Conservation (phyloP, 2,329 filamentous ascomycete genomes). For the Apiospora rasikravindrae region DNA sequence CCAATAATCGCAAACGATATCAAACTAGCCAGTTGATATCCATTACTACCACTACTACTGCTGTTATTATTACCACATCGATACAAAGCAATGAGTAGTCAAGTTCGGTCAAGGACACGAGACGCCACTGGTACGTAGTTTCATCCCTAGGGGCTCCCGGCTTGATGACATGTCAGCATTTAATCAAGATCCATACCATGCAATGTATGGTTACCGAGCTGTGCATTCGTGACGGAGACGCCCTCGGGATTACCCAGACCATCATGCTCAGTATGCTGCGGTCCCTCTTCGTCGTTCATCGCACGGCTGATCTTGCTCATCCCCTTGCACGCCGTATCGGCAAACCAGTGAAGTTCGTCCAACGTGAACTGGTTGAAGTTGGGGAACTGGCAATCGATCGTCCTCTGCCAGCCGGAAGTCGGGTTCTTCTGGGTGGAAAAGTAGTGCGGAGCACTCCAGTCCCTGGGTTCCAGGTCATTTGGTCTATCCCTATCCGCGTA, state of each 20-base stretch:
- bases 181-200: background rate
- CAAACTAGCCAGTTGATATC: background rate
- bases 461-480: slow-evolving; percentile 40
- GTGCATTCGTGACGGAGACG: background rate
- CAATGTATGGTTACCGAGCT: background rate
- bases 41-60: background rate
- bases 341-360: slow-evolving; percentile 50
- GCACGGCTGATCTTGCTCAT: slow-evolving; percentile 48
- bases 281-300: slow-evolving; percentile 22
- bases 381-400: slow-evolving; percentile 50
- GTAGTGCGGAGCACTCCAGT: slow-evolving; percentile 28
- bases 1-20: background rate
- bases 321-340: slow-evolving; percentile 49
- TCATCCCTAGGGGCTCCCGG: background rate
- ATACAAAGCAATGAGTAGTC: background rate
- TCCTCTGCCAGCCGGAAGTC: slow-evolving; percentile 48
- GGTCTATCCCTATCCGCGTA: slow-evolving; percentile 32
- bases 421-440: slow-evolving; percentile 44
- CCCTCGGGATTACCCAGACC: background rate
- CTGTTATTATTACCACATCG: background rate
- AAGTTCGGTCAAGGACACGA: background rate
- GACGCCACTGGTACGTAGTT: background rate
- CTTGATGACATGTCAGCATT: background rate
- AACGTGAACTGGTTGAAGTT: slow-evolving; percentile 51
- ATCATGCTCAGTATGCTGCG: background rate